Evolutionary conservation across 2,329 filamentous ascomycete genomes (phyloP).

Genomic region (Calonectria ilicicola): DNA sequence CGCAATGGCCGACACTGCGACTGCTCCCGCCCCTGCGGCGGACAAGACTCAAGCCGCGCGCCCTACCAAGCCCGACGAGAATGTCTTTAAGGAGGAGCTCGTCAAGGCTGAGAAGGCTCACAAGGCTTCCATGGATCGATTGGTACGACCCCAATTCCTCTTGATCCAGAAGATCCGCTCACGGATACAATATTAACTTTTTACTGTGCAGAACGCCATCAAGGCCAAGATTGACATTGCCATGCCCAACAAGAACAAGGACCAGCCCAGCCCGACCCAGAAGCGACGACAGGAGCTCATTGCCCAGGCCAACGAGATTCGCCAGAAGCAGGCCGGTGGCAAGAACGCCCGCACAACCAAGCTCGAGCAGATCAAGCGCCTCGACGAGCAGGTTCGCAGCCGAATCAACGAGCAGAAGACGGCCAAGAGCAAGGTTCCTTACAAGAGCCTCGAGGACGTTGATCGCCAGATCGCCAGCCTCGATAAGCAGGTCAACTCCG

Average conservation of each 20-base stretch:
- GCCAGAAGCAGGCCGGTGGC: constrained; percentile 86
- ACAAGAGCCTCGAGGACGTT: constrained; percentile 89
- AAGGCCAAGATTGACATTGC: constrained; percentile 90
- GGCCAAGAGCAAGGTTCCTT: constrained; percentile 82
- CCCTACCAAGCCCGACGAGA: constrained; percentile 90
- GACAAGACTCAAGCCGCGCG: constrained; percentile 61
- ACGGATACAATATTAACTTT: constrained; percentile 30
- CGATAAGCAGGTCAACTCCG: constrained; percentile 87
- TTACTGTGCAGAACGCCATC: constrained; percentile 77
- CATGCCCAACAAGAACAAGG: constrained; percentile 78
- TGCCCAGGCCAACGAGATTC: constrained; percentile 84
- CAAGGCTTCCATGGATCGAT: constrained; percentile 75
- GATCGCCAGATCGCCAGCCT: constrained; percentile 84
- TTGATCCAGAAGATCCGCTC: constrained; percentile 18
- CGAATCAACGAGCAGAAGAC: constrained; percentile 89
- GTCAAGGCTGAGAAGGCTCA: constrained; percentile 90
- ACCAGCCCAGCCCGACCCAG: constrained; percentile 82
- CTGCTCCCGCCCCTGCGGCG: constrained; percentile 58
- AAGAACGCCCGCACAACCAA: constrained; percentile 84
- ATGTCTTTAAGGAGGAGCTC: constrained; percentile 82
- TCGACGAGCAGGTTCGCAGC: constrained; percentile 89
- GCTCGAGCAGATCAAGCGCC: constrained; percentile 90
- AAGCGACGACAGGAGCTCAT: constrained; percentile 91
- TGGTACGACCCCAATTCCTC: constrained; percentile 49
- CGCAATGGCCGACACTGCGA: constrained; percentile 59